Percentiles rank a stretch among this genome's conserved stretches.
These are phyloP conservation scores for Protomyces lactucae-debilis DNA, from an alignment of 1,139 yeast species.

Conservation along the genomic window DNA sequence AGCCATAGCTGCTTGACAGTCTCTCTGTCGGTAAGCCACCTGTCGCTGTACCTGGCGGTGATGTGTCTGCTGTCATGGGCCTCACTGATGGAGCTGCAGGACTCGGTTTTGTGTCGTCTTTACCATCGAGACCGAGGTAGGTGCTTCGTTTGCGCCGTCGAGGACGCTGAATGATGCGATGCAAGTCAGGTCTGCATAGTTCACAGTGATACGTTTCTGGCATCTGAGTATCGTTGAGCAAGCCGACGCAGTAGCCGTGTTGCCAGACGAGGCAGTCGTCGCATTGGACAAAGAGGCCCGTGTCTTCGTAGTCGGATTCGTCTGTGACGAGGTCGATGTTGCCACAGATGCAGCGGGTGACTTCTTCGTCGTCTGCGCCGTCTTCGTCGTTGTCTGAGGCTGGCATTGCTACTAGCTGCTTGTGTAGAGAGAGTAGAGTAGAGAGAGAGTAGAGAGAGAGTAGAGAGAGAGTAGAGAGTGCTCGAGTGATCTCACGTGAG, in stretches of 20 bases:
- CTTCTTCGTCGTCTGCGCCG: conserved; percentile 31
- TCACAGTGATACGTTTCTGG: conserved; percentile 52
- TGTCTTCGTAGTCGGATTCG: conserved; percentile 48
- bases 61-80: background rate
- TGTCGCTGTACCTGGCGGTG: background rate
- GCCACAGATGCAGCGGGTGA: conserved; percentile 60
- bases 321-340: conserved; percentile 48
- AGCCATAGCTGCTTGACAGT: background rate
- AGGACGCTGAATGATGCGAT: conserved; percentile 34
- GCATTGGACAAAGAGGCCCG: conserved; percentile 67
- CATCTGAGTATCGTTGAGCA: conserved; percentile 41
- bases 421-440: too few species aligned
- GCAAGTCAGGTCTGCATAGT: conserved; percentile 47
- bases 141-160: background rate
- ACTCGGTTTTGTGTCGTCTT: background rate
- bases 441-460: too few species aligned
- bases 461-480: too few species aligned
- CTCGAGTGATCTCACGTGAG: too few species aligned
- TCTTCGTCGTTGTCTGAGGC: background rate
- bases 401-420: too few species aligned
- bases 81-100: background rate
- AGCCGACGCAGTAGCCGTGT: conserved; percentile 64
- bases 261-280: conserved; percentile 81
- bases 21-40: background rate
- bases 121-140: conserved; percentile 8